A percentile compares a stretch with the other conserved stretches of the same genome.
phyloP scores from a whole-genome alignment of 1,139 yeast species.

The Chernovozyma aurita region DNA sequence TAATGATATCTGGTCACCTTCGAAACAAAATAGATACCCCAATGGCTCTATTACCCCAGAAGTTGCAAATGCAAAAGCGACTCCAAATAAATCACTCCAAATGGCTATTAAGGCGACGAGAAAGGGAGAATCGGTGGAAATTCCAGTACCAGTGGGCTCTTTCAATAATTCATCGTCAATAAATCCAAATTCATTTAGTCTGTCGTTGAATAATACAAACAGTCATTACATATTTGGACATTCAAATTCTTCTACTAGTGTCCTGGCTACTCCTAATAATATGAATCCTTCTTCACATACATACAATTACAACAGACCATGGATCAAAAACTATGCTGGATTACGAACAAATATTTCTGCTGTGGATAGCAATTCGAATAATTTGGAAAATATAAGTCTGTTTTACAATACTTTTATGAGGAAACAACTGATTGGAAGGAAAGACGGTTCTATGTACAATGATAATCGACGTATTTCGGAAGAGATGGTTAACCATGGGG shows the following conservation, averaged over 20 bases:
- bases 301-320: conserved; percentile 11
- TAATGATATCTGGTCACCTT: conserved; percentile 3
- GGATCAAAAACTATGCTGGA: conserved; percentile 26
- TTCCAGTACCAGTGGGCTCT: conserved; percentile 33
- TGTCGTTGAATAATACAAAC: conserved; percentile 6
- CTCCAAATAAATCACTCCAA: conserved; percentile 64
- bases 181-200: conserved; percentile 3
- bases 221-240: conserved; percentile 1
- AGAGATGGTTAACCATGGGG: background rate
- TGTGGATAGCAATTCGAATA: conserved; percentile 14
- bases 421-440: conserved; percentile 2
- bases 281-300: conserved; percentile 1
- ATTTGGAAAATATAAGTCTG: conserved; percentile 20
- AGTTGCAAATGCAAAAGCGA: conserved; percentile 13
- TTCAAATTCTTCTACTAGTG: background rate
- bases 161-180: conserved; percentile 3
- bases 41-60: conserved; percentile 3
- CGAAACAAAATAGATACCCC: conserved; percentile 3
- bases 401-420: conserved; percentile 16
- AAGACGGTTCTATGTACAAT: background rate
- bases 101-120: conserved; percentile 84
- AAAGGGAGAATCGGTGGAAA: conserved; percentile 74
- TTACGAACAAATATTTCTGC: conserved; percentile 14
- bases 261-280: conserved; percentile 5
- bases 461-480: background rate